Evolutionary conservation across 163 green algal species (phyloP).

Genomic region (Scenedesmus sp.): DNA sequence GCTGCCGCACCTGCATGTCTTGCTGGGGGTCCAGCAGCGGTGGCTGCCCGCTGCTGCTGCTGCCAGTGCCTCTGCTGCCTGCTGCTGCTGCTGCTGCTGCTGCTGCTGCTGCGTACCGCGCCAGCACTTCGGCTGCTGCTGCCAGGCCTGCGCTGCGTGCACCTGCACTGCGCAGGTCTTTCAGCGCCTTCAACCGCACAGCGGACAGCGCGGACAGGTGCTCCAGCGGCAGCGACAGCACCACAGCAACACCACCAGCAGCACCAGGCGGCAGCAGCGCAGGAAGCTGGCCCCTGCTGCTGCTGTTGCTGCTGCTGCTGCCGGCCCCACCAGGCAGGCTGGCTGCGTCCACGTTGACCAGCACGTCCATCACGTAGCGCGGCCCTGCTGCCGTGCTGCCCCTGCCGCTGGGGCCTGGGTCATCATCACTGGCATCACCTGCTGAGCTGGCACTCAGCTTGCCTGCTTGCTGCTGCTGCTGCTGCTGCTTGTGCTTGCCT

Average conservation of each 20-base stretch:
- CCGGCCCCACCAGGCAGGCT: not conserved
- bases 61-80: not conserved
- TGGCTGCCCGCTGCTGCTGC: slow-evolving; percentile 63
- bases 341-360: slow-evolving; percentile 66
- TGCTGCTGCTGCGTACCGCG: slow-evolving; percentile 58
- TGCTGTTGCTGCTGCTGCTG: not conserved
- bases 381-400: slow-evolving; percentile 39
- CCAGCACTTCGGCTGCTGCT: slow-evolving; percentile 67
- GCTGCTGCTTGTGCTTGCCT: slow-evolving; percentile 63
- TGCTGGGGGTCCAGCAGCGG: slow-evolving; percentile 82
- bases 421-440: slow-evolving; percentile 15
- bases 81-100: slow-evolving; percentile 63
- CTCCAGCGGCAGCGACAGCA: slow-evolving; percentile 52
- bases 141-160: slow-evolving; percentile 50
- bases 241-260: slow-evolving; percentile 34
- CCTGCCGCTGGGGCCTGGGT: slow-evolving; percentile 28
- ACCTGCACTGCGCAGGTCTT: slow-evolving; percentile 80
- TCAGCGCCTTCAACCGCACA: slow-evolving; percentile 86
- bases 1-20: slow-evolving; percentile 77
- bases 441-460: slow-evolving; percentile 16
- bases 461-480: not conserved
- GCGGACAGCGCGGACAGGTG: slow-evolving; percentile 80
- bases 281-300: slow-evolving; percentile 34
- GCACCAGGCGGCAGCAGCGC: slow-evolving; percentile 21
- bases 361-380: slow-evolving; percentile 74